Base-by-base conservation (phyloP, 2,329 filamentous ascomycete genomes). In the Ophiocordyceps australis region DNA sequence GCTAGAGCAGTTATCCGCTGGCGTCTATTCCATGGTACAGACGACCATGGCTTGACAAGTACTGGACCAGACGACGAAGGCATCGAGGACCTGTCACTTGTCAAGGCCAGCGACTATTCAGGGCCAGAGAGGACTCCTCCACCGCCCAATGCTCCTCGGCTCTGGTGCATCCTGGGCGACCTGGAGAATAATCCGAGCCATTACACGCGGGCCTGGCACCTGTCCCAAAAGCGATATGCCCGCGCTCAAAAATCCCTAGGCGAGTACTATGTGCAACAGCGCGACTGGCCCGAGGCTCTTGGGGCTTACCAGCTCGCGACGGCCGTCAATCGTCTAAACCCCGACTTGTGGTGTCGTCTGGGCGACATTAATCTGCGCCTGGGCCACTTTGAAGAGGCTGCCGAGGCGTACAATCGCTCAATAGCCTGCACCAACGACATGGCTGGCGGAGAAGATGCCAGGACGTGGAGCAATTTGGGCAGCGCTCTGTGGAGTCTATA, bases 381-480 rank as follows among this genome's bases (percentile, higher is more conserved):
- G 0, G 69, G 70, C 8, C 61, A 74, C 20, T 95, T 79, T 54
- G 60, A 74, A 13, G 75, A 77, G 13, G 86, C 89, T 0, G 74
- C 80, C 1, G 74, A 86, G 36, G 76, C 83, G 0, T 98, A 91
- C 47, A 72, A 74, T 7, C 66, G 83, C 14, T 76, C 77, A 7
- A 85, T 98, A 9, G 73, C 79, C 36, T 51, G 55, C 6, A 55
- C 62, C 0, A 59, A 55, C 17, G 59, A 62, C 17, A 48, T 48
- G 2, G 64, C 80, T 9, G 89, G 93, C 24, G 85, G 91, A 15
- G 74, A 76, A 27, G 85, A 94, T 42, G 86, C 85, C 1, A 73
- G 92, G 42, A 82, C 81, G 1, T 98, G 89, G 82, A 91, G 79
- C 40, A 98, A 98, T 43, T 63, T 98, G 14, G 89, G 85, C 0